Evolutionary conservation across 2,329 filamentous ascomycete species (phyloP), one percentile per base, ranked within the genome.

Genomic region (Aspergillus oerlinghausenensis): DNA sequence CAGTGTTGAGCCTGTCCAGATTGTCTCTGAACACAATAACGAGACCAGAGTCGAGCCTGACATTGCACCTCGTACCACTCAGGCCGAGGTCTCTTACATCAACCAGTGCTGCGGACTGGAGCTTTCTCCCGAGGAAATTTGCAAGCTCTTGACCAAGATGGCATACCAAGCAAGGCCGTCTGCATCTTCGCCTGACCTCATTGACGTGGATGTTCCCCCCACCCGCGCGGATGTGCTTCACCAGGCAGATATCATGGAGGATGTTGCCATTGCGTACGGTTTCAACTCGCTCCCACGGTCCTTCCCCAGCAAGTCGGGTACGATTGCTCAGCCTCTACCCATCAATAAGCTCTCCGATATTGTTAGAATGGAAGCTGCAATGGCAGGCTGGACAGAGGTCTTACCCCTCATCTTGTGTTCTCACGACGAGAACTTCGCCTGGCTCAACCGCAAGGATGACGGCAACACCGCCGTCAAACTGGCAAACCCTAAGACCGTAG

Each of bases 201-300:
- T 96, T 58, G 88, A 95, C 67, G 87, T 97, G 28, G 83, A 87
- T 38, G 84, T 97, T 25, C 94, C 94, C 8, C 85, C 92, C 32
- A 97, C 92, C 49, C 86, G 94, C 60, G 93, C 94, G 50, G 94
- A 99, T 73, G 88, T 99, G 45, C 86, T 99, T 32, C 94, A 99
- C 75, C 89, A 97, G 71, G 95, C 92, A 67, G 94, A 99, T 72
- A 90, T 99, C 65, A 99, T 99, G 93, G 94, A 99, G 78, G 95
- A 99, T 71, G 87, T 95, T 21, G 94, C 92, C 43, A 94, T 99
- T 63, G 92, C 91, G 53, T 97, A 97, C 74, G 94, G 95, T 63
- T 99, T 96, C 84, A 99, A 99, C 82, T 91, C 89, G 61, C 87
- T 99, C 19, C 92, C 93, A 1, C 88, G 92, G 52, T 86, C 88